Percentiles rank a stretch among this genome's conserved stretches.
Conservation (phyloP, 225 moss, liverwort and hornwort genomes). For the Anthoceros angustus region DNA sequence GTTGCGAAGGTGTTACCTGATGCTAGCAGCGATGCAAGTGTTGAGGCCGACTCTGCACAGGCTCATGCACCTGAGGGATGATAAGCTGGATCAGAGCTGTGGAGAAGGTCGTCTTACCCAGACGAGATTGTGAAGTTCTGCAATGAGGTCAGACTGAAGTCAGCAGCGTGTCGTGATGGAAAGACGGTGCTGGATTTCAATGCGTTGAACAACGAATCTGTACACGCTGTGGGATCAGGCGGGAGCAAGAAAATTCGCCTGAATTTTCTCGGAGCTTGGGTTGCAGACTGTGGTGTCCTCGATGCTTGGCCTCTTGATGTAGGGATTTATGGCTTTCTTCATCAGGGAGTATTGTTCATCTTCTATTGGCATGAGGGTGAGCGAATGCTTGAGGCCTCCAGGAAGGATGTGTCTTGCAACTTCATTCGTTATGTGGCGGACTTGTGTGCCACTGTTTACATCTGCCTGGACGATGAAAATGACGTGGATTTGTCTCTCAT, state of each 20-base stretch:
- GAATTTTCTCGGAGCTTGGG: conserved; percentile 12
- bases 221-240: conserved; percentile 21
- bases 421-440: conserved; percentile 43
- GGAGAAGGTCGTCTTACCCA: conserved; percentile 11
- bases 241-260: conserved; percentile 32
- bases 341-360: conserved; percentile 5
- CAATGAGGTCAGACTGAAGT: conserved; percentile 14
- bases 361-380: conserved; percentile 41
- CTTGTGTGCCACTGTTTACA: conserved; percentile 25
- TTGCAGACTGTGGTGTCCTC: background rate
- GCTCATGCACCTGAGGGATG: background rate
- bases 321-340: conserved; percentile 22
- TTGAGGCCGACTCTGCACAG: background rate
- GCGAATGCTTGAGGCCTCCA: conserved; percentile 19
- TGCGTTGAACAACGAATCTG: conserved; percentile 12
- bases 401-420: conserved; percentile 45
- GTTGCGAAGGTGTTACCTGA: no score
- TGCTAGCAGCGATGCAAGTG: no score
- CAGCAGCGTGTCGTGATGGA: conserved; percentile 13
- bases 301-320: conserved; percentile 13
- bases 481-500: conserved; percentile 11
- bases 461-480: conserved; percentile 24
- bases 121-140: conserved; percentile 24
- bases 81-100: background rate
- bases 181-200: conserved; percentile 12